Evolutionary conservation across 768 basidiomycete genomes (phyloP).

Genomic region (Harrya chromipes): DNA sequence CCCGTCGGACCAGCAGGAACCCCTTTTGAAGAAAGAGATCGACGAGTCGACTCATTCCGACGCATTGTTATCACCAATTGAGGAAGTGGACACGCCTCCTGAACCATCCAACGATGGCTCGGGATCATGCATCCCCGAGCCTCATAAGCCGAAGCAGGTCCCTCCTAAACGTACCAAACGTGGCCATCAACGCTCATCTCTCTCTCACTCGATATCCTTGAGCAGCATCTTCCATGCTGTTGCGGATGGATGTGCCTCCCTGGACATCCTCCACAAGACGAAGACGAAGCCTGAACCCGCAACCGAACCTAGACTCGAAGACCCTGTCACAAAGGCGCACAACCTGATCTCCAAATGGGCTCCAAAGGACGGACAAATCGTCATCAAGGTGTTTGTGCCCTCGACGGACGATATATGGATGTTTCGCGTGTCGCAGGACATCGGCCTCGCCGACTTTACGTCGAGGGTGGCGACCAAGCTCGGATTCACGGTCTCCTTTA

Average conservation of each 20-base stretch:
- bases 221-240: conserved; percentile 13
- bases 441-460: conserved; percentile 30
- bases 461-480: conserved; percentile 34
- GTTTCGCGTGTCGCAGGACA: conserved; percentile 32
- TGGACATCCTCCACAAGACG: conserved; percentile 17
- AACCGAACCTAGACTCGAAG: neutral
- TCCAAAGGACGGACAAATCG: conserved; percentile 32
- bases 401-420: conserved; percentile 40
- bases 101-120: neutral
- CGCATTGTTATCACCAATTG: conserved; percentile 9
- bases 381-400: conserved; percentile 40
- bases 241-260: conserved; percentile 11
- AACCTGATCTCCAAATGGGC: conserved; percentile 26
- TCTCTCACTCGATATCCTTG: conserved; percentile 17
- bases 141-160: neutral
- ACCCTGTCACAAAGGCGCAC: neutral
- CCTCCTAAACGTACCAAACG: neutral
- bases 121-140: neutral
- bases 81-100: conserved; percentile 1
- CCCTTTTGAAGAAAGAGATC: conserved; percentile 1
- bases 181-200: conserved; percentile 9
- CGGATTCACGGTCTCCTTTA: conserved; percentile 35
- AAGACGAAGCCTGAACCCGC: conserved; percentile 3
- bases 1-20: conserved; percentile 5
- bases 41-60: conserved; percentile 13